phyloP scores from a whole-genome alignment of 1,139 yeast genomes.

The Tardiomyces digboiensis region DNA sequence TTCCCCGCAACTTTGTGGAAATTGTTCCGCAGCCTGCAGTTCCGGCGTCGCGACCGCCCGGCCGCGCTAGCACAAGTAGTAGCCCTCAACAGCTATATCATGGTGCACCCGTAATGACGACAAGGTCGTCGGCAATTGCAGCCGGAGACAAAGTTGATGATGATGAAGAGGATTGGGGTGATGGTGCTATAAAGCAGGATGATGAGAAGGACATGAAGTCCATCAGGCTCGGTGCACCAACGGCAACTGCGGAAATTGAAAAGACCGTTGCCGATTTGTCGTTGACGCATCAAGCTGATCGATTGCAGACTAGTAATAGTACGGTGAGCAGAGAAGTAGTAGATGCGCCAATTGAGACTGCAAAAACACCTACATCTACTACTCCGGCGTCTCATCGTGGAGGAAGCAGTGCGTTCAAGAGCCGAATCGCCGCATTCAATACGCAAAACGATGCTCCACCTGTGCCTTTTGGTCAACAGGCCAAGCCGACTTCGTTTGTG shows the following conservation, averaged over 20 bases:
- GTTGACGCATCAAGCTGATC: neutral
- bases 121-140: neutral
- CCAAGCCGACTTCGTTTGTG: constrained; percentile 27
- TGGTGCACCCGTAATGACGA: constrained; percentile 1
- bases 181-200: neutral
- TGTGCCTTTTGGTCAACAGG: constrained; percentile 24
- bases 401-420: constrained; percentile 24
- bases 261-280: neutral
- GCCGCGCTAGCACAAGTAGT: constrained; percentile 14
- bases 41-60: constrained; percentile 4
- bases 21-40: neutral
- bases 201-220: neutral
- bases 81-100: constrained; percentile 13
- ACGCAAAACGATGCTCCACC: constrained; percentile 29
- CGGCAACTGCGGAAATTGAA: neutral
- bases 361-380: neutral
- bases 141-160: neutral
- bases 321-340: neutral
- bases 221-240: neutral
- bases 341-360: neutral
- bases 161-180: neutral
- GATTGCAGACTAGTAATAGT: neutral
- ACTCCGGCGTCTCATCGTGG: neutral
- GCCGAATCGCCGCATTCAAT: constrained; percentile 38
- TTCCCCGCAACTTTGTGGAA: constrained; percentile 81